Percentiles rank a stretch among this genome's conserved stretches.
Evolutionary conservation across 768 basidiomycete species (phyloP).

Genomic region (Podaxis sp.): DNA sequence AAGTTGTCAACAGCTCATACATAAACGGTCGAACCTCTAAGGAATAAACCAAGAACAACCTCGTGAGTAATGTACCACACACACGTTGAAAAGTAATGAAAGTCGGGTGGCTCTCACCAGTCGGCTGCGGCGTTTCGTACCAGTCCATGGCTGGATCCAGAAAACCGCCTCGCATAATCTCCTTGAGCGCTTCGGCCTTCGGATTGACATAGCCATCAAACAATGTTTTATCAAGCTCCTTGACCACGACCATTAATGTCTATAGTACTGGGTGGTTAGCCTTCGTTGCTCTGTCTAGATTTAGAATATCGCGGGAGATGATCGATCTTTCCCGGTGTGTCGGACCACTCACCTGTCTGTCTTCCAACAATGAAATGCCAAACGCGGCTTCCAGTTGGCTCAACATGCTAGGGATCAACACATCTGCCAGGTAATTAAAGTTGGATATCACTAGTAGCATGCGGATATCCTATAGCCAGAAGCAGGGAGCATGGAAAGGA

Average conservation of each 20-base stretch:
- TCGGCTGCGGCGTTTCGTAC: slow-evolving; percentile 92
- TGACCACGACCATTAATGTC: slow-evolving; percentile 75
- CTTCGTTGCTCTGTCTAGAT: slow-evolving; percentile 1
- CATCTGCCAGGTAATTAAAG: slow-evolving; percentile 70
- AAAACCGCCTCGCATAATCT: slow-evolving; percentile 77
- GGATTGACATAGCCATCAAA: slow-evolving; percentile 88
- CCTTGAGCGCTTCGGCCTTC: slow-evolving; percentile 66
- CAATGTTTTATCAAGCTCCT: slow-evolving; percentile 83
- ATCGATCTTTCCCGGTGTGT: slow-evolving; percentile 15
- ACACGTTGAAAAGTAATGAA: slow-evolving; percentile 5
- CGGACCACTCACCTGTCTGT: slow-evolving; percentile 53
- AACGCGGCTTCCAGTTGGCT: slow-evolving; percentile 77
- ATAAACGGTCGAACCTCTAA: slow-evolving; percentile 92
- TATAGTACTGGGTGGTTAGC: slow-evolving; percentile 27
- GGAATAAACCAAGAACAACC: slow-evolving; percentile 3
- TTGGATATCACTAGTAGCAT: slow-evolving; percentile 89
- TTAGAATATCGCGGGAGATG: slow-evolving; percentile 15
- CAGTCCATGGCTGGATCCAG: slow-evolving; percentile 84
- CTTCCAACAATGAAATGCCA: slow-evolving; percentile 67
- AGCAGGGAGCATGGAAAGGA: slow-evolving; percentile 15
- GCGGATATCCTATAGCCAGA: slow-evolving; percentile 67
- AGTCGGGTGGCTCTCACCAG: slow-evolving; percentile 49
- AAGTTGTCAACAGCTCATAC: slow-evolving; percentile 82
- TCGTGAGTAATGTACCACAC: slow-evolving; percentile 14
- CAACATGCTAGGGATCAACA: slow-evolving; percentile 77